Percentiles rank a stretch among this genome's conserved stretches.
Evolutionary conservation across 305 asterid genomes (phyloP).

Genomic region (Fraxinus nigra): DNA sequence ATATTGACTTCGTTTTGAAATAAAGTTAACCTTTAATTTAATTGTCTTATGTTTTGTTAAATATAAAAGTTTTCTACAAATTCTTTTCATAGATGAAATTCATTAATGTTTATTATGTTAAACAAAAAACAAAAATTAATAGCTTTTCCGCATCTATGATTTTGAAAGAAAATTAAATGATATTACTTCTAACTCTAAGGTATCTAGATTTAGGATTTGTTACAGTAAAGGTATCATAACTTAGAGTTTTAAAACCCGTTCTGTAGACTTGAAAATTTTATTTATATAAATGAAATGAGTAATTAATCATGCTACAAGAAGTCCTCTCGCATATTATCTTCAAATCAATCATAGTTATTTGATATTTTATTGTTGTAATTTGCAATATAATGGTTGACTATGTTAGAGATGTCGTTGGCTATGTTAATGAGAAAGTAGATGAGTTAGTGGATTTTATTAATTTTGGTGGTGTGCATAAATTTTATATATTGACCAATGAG

Average conservation of each 20-base stretch:
- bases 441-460: not conserved
- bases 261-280: not conserved
- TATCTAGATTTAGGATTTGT: not conserved
- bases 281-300: not conserved
- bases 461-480: not conserved
- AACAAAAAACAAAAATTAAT: not conserved
- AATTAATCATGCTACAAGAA: not conserved
- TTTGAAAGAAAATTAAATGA: not conserved
- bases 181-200: not conserved
- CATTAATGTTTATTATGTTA: not conserved
- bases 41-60: not conserved
- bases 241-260: not conserved
- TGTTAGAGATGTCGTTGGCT: not conserved
- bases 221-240: not conserved
- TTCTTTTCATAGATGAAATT: not conserved
- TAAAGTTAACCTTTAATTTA: not conserved
- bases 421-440: not conserved
- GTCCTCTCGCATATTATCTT: not conserved
- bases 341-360: not conserved
- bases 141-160: not conserved
- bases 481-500: not conserved
- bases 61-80: not conserved
- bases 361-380: not conserved
- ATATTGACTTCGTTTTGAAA: not conserved
- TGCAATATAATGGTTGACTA: not conserved